Conservation (phyloP, 148 eudicot species). For the Silene uniflora region DNA sequence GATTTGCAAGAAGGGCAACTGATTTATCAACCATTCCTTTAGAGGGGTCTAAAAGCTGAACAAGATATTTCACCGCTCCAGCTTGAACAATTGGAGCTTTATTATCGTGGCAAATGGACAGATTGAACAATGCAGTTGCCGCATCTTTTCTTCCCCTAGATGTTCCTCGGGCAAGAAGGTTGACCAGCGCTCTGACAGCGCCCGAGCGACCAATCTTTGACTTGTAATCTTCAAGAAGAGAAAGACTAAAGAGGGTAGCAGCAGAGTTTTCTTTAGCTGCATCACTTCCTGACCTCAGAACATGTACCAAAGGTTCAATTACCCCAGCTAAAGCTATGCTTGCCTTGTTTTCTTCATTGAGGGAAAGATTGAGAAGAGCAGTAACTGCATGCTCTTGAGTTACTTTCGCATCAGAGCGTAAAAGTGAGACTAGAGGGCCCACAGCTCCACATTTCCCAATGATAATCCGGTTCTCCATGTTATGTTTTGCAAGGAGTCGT, state of each 20-base stretch:
- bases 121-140: constrained; percentile 79
- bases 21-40: constrained; percentile 86
- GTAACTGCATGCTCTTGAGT: constrained; percentile 95
- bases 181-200: constrained; percentile 73
- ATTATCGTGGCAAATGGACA: constrained; percentile 89
- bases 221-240: constrained; percentile 72
- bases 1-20: constrained; percentile 80
- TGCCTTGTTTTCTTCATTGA: constrained; percentile 63
- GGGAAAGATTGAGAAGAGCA: constrained; percentile 78
- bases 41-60: constrained; percentile 59
- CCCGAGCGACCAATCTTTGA: constrained; percentile 78
- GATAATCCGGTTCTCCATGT: constrained; percentile 63
- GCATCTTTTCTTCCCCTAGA: constrained; percentile 97
- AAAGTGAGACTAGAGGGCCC: constrained; percentile 51
- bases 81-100: constrained; percentile 90
- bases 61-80: constrained; percentile 80
- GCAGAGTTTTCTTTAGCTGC: constrained; percentile 90
- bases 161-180: constrained; percentile 73
- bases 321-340: constrained; percentile 67
- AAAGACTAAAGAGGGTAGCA: constrained; percentile 80
- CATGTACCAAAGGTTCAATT: constrained; percentile 73
- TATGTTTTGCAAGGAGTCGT: constrained; percentile 71
- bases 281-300: constrained; percentile 59
- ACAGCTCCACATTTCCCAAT: constrained; percentile 72
- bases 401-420: constrained; percentile 47